Evolutionary conservation across 768 basidiomycete genomes (phyloP).

Genomic region (Calocybe indica): DNA sequence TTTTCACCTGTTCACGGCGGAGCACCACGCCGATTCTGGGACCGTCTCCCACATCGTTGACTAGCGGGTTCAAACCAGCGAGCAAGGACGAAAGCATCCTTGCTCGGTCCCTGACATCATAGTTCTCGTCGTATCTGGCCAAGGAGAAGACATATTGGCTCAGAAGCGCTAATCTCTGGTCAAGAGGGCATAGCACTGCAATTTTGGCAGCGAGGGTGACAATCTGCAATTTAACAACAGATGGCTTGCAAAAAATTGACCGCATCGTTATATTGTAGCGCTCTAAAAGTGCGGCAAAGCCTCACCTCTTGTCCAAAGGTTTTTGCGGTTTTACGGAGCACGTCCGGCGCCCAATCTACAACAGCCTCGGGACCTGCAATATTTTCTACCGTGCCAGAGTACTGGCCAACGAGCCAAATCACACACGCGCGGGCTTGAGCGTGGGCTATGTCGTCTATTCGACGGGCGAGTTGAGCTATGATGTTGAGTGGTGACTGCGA

Average conservation of each 20-base stretch:
- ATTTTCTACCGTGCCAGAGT: slow-evolving; percentile 41
- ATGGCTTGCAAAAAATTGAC: slow-evolving; percentile 31
- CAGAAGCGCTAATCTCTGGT: slow-evolving; percentile 45
- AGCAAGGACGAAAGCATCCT: slow-evolving; percentile 75
- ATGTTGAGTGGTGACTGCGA: slow-evolving; percentile 50
- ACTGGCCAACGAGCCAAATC: slow-evolving; percentile 91
- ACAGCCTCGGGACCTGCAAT: slow-evolving; percentile 46
- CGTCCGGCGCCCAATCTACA: slow-evolving; percentile 82
- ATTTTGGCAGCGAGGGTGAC: slow-evolving; percentile 86
- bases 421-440: slow-evolving; percentile 82
- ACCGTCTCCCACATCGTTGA: slow-evolving; percentile 33
- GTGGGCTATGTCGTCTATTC: slow-evolving; percentile 76
- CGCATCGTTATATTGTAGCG: not conserved
- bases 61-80: slow-evolving; percentile 34
- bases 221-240: slow-evolving; percentile 75
- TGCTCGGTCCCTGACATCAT: slow-evolving; percentile 87
- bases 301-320: slow-evolving; percentile 67
- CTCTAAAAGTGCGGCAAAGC: not conserved
- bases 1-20: slow-evolving; percentile 72
- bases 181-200: slow-evolving; percentile 56
- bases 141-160: slow-evolving; percentile 73
- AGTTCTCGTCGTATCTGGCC: slow-evolving; percentile 83
- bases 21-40: slow-evolving; percentile 70
- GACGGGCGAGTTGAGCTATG: slow-evolving; percentile 72
- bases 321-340: slow-evolving; percentile 75